Evolutionary conservation across 2,329 filamentous ascomycete genomes (phyloP).

Genomic region (Coniochaeta sp.): DNA sequence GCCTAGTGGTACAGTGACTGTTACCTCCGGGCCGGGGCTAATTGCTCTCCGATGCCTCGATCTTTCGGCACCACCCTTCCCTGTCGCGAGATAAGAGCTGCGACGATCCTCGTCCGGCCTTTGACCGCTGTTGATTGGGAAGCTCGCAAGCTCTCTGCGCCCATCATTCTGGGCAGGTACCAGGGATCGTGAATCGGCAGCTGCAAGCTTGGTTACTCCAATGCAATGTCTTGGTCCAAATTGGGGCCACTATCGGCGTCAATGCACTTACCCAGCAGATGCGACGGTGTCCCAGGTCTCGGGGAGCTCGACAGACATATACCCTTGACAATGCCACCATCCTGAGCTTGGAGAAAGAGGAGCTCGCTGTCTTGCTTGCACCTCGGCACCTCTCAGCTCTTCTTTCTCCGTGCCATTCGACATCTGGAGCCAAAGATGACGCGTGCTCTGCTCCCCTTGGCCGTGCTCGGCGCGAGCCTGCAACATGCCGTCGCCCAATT

Average conservation of each 20-base stretch:
- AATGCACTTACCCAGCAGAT: neutral
- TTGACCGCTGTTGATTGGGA: neutral
- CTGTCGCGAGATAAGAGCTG: neutral
- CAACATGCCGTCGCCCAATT: conserved; percentile 20
- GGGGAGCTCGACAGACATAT: neutral
- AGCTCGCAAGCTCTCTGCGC: neutral
- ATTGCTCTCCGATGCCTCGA: neutral
- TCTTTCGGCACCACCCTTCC: neutral
- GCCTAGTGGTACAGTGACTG: neutral
- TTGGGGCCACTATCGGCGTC: no score
- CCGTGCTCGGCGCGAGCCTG: neutral
- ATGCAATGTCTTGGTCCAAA: neutral
- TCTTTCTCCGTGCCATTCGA: neutral
- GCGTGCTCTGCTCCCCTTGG: neutral
- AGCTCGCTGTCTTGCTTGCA: neutral
- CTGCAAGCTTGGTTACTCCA: neutral
- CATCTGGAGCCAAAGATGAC: neutral
- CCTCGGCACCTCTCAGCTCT: neutral
- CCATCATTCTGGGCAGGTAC: neutral
- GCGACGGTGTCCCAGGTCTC: neutral
- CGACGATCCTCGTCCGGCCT: neutral
- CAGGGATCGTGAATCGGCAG: neutral
- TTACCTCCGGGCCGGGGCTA: neutral
- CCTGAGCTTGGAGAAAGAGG: neutral
- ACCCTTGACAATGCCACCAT: neutral